These are phyloP conservation scores for Kondoa subrosea DNA, from an alignment of 768 basidiomycete species.

Conservation along the genomic window DNA sequence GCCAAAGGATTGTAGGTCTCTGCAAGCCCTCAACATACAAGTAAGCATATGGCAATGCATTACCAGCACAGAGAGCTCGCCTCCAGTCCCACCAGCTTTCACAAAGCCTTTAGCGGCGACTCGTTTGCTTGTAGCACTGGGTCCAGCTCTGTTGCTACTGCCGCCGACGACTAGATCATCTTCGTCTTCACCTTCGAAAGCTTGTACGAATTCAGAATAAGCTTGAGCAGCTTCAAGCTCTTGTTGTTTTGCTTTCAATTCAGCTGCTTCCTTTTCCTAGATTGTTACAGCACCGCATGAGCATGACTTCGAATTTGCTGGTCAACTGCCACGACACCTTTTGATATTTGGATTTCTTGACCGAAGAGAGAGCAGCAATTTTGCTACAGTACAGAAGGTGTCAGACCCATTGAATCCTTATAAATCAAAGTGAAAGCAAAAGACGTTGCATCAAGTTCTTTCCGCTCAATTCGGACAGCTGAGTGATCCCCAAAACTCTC, in stretches of 20 bases:
- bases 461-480: background rate
- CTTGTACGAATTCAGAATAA: constrained; percentile 53
- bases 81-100: constrained; percentile 42
- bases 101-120: constrained; percentile 41
- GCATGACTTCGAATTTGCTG: constrained; percentile 24
- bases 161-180: constrained; percentile 39
- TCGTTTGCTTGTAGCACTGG: background rate
- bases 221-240: constrained; percentile 38
- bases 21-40: constrained; percentile 10
- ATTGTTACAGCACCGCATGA: constrained; percentile 7
- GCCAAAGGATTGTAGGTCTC: constrained; percentile 9
- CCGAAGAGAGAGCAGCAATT: background rate
- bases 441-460: background rate
- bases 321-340: background rate
- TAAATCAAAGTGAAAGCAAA: background rate
- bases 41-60: constrained; percentile 8
- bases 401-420: background rate
- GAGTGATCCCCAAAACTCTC: constrained; percentile 31
- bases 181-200: constrained; percentile 63
- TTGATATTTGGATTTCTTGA: background rate
- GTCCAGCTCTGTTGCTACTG: constrained; percentile 20
- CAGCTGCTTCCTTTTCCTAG: constrained; percentile 62
- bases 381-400: background rate
- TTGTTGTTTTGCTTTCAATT: constrained; percentile 35
- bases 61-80: constrained; percentile 34